Conservation (phyloP, 1,139 yeast genomes). For the Kodamaea anthophila region DNA sequence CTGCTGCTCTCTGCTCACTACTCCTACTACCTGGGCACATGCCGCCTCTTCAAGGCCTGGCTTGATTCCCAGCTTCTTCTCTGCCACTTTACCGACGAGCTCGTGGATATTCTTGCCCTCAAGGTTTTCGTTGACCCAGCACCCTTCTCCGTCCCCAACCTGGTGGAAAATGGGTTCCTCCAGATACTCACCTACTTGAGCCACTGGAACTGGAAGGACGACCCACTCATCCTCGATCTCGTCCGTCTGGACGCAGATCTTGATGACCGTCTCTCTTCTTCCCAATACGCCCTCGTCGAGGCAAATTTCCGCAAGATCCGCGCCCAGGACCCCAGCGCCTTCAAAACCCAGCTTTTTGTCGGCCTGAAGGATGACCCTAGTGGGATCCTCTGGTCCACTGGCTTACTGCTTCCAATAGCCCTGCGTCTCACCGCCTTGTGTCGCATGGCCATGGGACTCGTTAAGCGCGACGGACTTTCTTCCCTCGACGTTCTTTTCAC, state of each 20-base stretch:
- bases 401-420: conserved; percentile 70
- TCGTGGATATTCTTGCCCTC: conserved; percentile 74
- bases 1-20: conserved; percentile 65
- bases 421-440: conserved; percentile 84
- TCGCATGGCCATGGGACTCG: conserved; percentile 59
- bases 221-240: conserved; percentile 72
- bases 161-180: conserved; percentile 74
- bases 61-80: conserved; percentile 64
- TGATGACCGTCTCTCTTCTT: conserved; percentile 60
- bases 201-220: conserved; percentile 92
- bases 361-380: conserved; percentile 78
- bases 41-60: conserved; percentile 85
- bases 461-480: conserved; percentile 32
- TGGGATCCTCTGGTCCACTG: conserved; percentile 78
- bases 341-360: conserved; percentile 73
- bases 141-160: conserved; percentile 74
- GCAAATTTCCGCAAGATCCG: conserved; percentile 62
- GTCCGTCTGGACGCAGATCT: conserved; percentile 36
- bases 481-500: conserved; percentile 58
- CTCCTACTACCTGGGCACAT: conserved; percentile 73
- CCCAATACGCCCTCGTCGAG: conserved; percentile 56
- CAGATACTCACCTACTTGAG: conserved; percentile 68
- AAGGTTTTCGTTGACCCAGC: conserved; percentile 84
- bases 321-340: conserved; percentile 72
- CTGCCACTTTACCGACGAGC: conserved; percentile 67